Conservation (phyloP, 2,329 filamentous ascomycete species). For the Colletotrichum camelliae region DNA sequence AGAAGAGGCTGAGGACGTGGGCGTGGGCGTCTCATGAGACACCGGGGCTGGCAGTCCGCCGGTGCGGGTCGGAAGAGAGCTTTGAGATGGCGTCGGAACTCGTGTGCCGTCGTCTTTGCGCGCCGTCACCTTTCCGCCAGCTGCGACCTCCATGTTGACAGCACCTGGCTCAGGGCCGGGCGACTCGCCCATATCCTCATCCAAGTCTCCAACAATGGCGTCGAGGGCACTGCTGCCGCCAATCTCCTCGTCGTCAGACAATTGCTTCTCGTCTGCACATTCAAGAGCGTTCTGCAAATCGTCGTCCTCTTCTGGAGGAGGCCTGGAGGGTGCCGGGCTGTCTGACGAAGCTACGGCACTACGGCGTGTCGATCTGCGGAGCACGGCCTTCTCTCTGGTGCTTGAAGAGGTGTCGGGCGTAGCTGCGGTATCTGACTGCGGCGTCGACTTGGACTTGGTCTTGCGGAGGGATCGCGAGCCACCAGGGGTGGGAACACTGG, state of each 20-base stretch:
- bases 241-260: conserved; percentile 74
- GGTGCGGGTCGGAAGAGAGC: conserved; percentile 42
- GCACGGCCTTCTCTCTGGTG: conserved; percentile 60
- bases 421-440: conserved; percentile 43
- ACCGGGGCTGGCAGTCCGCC: conserved; percentile 45
- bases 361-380: conserved; percentile 69
- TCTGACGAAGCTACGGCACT: conserved; percentile 55
- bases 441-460: conserved; percentile 52
- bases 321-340: conserved; percentile 54
- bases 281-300: conserved; percentile 76
- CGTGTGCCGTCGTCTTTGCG: conserved; percentile 90
- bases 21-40: conserved; percentile 50
- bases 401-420: conserved; percentile 52
- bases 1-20: conserved; percentile 59
- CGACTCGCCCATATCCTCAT: conserved; percentile 80
- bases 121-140: conserved; percentile 86
- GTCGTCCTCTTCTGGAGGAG: conserved; percentile 64
- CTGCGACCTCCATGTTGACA: conserved; percentile 88
- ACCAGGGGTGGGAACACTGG: conserved; percentile 43
- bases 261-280: conserved; percentile 88
- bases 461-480: conserved; percentile 49
- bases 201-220: conserved; percentile 87
- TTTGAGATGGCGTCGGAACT: conserved; percentile 80
- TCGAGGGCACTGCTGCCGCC: conserved; percentile 75
- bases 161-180: conserved; percentile 81